Evolutionary conservation across 1,284 basidiomycete species (phyloP), one percentile per base, ranked within the genome.

Genomic region (Apiotrichum laibachii): DNA sequence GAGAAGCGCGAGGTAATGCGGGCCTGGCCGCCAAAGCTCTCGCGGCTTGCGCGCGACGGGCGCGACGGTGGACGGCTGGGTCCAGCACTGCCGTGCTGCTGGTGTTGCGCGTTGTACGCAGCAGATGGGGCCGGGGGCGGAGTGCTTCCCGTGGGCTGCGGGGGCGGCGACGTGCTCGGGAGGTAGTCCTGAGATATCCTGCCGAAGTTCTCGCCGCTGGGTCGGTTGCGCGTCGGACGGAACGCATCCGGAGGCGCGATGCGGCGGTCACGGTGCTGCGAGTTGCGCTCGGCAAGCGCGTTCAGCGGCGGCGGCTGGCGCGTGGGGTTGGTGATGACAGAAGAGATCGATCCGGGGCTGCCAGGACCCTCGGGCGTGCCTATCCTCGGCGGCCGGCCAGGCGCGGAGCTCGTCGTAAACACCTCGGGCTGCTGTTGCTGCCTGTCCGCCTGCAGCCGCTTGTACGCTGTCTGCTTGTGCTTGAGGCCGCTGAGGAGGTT

Each of bases 401-500:
- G 50, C 22, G 39, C n/a, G 34, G 48, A n/a, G 48, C 46, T 48
- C 15, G 31, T 11, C 34, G 55, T 18, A 31, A 22, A 19, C 44
- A 37, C 26, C 18, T 55, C 50, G 1, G 50, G 35, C 35, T 22
- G 34, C 18, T 42, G 43, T 31, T 51, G 53, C 47, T 71, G 64
- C 18, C 69, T 59, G 16, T 75, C 68, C 34, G 66, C 60, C 10
- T 69, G 42, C 11, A 72, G 48, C 1, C 71, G 63, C 46, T 75
- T 75, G 67, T 86, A 97, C 60, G 87, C 81, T 34, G 88, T 86
- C 77, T 99, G 96, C 77, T 98, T 98, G 59, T 82, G 84, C 63
- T 95, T 89, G 31, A 99, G 82, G 7, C 94, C 96, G 69, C 93
- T 90, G 34, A 99, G 79, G 5, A 99, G 83, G 69, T 86, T 88